Conservation (phyloP, 345 rosid genomes). For the Cardiospermum halicacabum region DNA sequence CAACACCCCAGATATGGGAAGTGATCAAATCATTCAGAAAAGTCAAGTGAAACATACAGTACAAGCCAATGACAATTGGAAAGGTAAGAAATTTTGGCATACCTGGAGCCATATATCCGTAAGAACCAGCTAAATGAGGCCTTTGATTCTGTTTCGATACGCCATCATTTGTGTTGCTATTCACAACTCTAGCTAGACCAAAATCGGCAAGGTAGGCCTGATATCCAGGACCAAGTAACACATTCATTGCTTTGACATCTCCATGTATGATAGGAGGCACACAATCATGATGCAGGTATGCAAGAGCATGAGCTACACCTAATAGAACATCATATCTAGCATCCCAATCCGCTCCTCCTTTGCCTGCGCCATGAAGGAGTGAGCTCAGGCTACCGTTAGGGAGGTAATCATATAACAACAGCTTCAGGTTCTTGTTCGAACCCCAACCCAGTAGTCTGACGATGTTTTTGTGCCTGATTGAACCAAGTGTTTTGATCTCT, state of each 20-base stretch:
- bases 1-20: background rate
- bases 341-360: conserved; percentile 86
- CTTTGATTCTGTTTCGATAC: conserved; percentile 41
- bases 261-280: conserved; percentile 85
- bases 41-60: background rate
- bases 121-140: conserved; percentile 87
- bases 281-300: conserved; percentile 92
- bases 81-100: background rate
- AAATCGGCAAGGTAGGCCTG: conserved; percentile 88
- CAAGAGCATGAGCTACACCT: conserved; percentile 87
- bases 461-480: conserved; percentile 78
- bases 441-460: conserved; percentile 84
- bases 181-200: conserved; percentile 65
- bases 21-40: background rate
- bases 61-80: background rate
- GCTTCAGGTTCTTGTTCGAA: conserved; percentile 64
- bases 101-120: conserved; percentile 99
- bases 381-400: conserved; percentile 92
- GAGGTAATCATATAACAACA: conserved; percentile 87
- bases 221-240: conserved; percentile 58
- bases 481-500: conserved; percentile 77
- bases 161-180: conserved; percentile 25
- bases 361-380: conserved; percentile 71
- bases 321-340: conserved; percentile 60
- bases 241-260: conserved; percentile 92